Percentiles rank a stretch among this genome's conserved stretches.
Conservation (phyloP, 2,329 filamentous ascomycete species). For the Trichothecium roseum region DNA sequence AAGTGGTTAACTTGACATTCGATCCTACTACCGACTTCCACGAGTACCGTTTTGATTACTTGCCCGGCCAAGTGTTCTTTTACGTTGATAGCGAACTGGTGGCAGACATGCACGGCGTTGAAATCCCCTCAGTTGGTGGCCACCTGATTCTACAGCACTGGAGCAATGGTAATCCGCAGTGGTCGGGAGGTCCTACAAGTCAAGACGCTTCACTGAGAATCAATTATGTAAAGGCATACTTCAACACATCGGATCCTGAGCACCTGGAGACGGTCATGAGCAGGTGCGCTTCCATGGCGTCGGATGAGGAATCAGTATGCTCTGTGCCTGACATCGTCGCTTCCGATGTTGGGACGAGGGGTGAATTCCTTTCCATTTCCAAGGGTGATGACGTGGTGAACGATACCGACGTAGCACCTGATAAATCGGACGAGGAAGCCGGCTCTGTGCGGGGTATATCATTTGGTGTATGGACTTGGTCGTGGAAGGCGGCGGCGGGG, state of each 20-base stretch:
- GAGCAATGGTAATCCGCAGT: slow-evolving; percentile 64
- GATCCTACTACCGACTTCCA: slow-evolving; percentile 56
- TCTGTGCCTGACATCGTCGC: slow-evolving; percentile 11
- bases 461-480: no score
- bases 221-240: slow-evolving; percentile 67
- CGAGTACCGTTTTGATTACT: slow-evolving; percentile 73
- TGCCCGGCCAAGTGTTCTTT: slow-evolving; percentile 51
- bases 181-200: slow-evolving; percentile 61
- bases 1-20: slow-evolving; percentile 51
- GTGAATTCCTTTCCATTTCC: slow-evolving; percentile 9
- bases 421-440: no score
- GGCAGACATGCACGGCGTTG: slow-evolving; percentile 42
- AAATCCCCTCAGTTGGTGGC: slow-evolving; percentile 50
- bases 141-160: slow-evolving; percentile 64
- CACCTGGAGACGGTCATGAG: not conserved
- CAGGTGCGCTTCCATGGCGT: not conserved
- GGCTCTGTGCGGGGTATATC: no score
- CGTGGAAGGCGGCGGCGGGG: no score
- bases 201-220: slow-evolving; percentile 53
- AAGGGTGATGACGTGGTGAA: not conserved
- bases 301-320: slow-evolving; percentile 11
- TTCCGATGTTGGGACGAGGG: slow-evolving; percentile 13
- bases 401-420: no score
- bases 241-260: slow-evolving; percentile 51
- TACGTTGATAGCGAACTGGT: slow-evolving; percentile 55